Base-by-base conservation (phyloP, 2,329 filamentous ascomycete species). In the Colletotrichum lentis region DNA sequence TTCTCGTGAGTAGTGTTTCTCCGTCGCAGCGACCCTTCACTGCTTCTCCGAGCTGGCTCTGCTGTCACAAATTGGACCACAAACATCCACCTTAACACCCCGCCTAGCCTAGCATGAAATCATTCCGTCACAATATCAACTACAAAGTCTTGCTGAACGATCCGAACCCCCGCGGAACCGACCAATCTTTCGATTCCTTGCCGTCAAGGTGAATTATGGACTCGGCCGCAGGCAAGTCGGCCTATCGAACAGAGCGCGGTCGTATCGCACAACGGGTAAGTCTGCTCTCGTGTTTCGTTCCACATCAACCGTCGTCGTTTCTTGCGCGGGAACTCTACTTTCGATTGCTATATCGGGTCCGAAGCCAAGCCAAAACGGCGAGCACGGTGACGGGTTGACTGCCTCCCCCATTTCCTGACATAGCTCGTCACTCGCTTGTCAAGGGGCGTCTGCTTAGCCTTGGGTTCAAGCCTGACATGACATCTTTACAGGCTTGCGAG, bases 401-500 rank as follows among this genome's bases (percentile, higher is more conserved):
- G 35, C 14, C 52, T 18, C 27, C 10, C n/a, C 52, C 37, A 11
- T 10, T n/a, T 3, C 52, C 5, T 54, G 52, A 8, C 52, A 39
- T 22, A 22, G n/a, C 22, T 14, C 31, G 18, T 6, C 35, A 11
- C 12, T 4, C 37, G 16, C 18, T 24, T 35, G 3, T 20, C n/a
- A 54, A 35, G 2, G 27, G 16, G 18, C 31, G 20, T n/a, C 11
- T 59, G 18, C 16, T 37, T 24, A 18, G 16, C 11, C 24, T 44
- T 60, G 18, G 16, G 22, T 20, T 27, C 10, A 50, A 24, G 22
- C 44, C 47, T 55, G 14, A 65, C 56, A 52, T 37, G 31, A 67
- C 39, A 12, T 35, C 16, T 53, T 10, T 6, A 31, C 50, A 84
- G 80, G 86, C 86, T 22, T 89, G 86, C 77, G 85, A 88, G 72